phyloP scores from a whole-genome alignment of 768 basidiomycete species.

The Amanita molliuscula region DNA sequence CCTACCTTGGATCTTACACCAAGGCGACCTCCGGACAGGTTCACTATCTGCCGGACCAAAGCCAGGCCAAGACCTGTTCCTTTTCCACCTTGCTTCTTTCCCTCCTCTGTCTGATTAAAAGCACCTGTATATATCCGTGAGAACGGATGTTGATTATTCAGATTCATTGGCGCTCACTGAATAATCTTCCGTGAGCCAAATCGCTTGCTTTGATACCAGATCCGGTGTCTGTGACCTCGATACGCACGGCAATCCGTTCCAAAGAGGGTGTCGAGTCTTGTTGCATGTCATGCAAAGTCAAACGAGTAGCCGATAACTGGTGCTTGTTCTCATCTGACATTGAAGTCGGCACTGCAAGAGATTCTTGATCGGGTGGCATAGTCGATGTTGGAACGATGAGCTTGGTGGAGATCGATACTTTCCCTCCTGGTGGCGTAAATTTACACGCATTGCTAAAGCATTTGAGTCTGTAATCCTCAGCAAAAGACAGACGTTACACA shows the following conservation, averaged over 20 bases:
- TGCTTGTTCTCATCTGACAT: slow-evolving; percentile 16
- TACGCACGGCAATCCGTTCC: slow-evolving; percentile 71
- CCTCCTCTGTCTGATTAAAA: slow-evolving; percentile 73
- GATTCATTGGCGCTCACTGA: slow-evolving; percentile 36
- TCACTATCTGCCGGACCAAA: slow-evolving; percentile 71
- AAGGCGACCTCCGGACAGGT: slow-evolving; percentile 60
- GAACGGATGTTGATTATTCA: not conserved
- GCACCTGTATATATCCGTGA: slow-evolving; percentile 32
- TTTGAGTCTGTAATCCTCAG: not conserved
- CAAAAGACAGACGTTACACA: slow-evolving; percentile 11
- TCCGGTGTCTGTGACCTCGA: slow-evolving; percentile 75
- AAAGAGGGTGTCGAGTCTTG: slow-evolving; percentile 24
- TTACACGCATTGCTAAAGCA: slow-evolving; percentile 64
- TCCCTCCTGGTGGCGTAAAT: slow-evolving; percentile 64
- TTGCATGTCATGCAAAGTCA: slow-evolving; percentile 41
- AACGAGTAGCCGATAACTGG: slow-evolving; percentile 26
- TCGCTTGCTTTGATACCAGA: slow-evolving; percentile 42
- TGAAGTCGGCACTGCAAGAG: slow-evolving; percentile 3
- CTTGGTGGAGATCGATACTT: slow-evolving; percentile 56
- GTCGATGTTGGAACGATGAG: slow-evolving; percentile 29
- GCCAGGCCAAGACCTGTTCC: slow-evolving; percentile 70
- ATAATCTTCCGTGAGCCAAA: slow-evolving; percentile 60
- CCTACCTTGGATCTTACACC: slow-evolving; percentile 56
- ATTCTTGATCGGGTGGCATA: slow-evolving; percentile 8
- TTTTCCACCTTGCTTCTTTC: slow-evolving; percentile 61